phyloP scores from a whole-genome alignment of 2,329 filamentous ascomycete species.

The Sclerotinia spermophila region DNA sequence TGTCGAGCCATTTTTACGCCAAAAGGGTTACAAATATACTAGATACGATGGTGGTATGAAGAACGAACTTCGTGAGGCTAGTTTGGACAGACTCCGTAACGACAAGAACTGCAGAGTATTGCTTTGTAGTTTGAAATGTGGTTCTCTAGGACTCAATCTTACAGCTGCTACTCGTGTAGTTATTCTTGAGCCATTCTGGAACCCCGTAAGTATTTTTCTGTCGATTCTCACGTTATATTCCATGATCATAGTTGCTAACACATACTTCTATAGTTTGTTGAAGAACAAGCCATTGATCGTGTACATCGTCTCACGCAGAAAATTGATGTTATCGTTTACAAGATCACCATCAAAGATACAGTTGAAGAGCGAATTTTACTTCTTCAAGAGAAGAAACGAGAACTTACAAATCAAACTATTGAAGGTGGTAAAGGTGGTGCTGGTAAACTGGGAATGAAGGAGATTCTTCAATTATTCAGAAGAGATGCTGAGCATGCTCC shows the following conservation, averaged over 20 bases:
- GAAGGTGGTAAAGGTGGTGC: slow-evolving; percentile 72
- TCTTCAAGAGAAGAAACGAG: slow-evolving; percentile 88
- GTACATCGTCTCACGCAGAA: slow-evolving; percentile 98
- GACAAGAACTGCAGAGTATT: slow-evolving; percentile 75
- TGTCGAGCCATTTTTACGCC: slow-evolving; percentile 82
- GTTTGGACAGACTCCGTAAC: slow-evolving; percentile 70
- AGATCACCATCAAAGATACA: slow-evolving; percentile 78
- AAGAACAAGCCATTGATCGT: slow-evolving; percentile 97
- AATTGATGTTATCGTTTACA: slow-evolving; percentile 90
- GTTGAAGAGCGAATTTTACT: slow-evolving; percentile 95
- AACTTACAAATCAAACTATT: slow-evolving; percentile 86
- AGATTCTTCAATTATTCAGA: slow-evolving; percentile 82
- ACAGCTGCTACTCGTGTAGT: slow-evolving; percentile 91
- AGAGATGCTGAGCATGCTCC: slow-evolving; percentile 36
- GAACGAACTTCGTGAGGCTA: slow-evolving; percentile 87
- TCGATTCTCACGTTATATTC: background rate
- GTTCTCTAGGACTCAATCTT: slow-evolving; percentile 86
- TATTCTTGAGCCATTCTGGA: slow-evolving; percentile 98
- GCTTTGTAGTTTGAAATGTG: slow-evolving; percentile 91
- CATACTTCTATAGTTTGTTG: slow-evolving; percentile 68
- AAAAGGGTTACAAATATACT: slow-evolving; percentile 71
- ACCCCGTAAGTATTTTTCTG: slow-evolving; percentile 51
- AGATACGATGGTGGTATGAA: slow-evolving; percentile 95
- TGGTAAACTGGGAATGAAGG: slow-evolving; percentile 84
- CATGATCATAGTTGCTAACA: slow-evolving; percentile 20